Conservation (phyloP, 768 basidiomycete species). For the Leccinum imitatum region DNA sequence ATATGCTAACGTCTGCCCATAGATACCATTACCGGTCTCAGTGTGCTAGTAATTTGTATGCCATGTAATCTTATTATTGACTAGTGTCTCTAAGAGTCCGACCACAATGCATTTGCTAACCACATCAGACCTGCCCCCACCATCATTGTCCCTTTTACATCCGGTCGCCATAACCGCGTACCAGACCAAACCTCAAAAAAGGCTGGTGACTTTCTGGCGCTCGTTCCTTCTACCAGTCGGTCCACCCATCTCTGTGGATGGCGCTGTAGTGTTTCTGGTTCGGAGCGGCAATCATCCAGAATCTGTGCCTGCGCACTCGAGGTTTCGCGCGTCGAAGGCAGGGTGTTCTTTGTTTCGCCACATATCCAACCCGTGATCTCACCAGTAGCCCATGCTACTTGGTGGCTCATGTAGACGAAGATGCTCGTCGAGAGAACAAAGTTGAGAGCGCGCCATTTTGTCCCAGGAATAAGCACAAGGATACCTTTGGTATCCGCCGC, state of each 20-base stretch:
- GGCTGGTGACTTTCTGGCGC: conserved; percentile 20
- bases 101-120: conserved; percentile 64
- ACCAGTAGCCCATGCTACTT: conserved; percentile 72
- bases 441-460: conserved; percentile 72
- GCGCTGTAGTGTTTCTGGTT: conserved; percentile 40
- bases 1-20: conserved; percentile 16
- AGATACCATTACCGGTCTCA: conserved; percentile 5
- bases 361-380: conserved; percentile 65
- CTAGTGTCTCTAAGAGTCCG: conserved; percentile 25
- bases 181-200: conserved; percentile 33
- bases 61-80: background rate
- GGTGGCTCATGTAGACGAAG: conserved; percentile 80
- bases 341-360: conserved; percentile 29
- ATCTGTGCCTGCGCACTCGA: background rate
- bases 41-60: conserved; percentile 2
- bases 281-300: conserved; percentile 3
- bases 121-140: conserved; percentile 53
- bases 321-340: conserved; percentile 21
- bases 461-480: conserved; percentile 75
- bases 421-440: conserved; percentile 70
- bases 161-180: conserved; percentile 34
- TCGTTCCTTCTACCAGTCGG: conserved; percentile 40
- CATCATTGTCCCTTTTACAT: conserved; percentile 42
- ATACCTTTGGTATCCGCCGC: conserved; percentile 83
- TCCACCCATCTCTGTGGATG: conserved; percentile 50